These are phyloP conservation scores for Bipolaris cookei DNA, from an alignment of 2,329 filamentous ascomycete genomes.

Conservation along the genomic window DNA sequence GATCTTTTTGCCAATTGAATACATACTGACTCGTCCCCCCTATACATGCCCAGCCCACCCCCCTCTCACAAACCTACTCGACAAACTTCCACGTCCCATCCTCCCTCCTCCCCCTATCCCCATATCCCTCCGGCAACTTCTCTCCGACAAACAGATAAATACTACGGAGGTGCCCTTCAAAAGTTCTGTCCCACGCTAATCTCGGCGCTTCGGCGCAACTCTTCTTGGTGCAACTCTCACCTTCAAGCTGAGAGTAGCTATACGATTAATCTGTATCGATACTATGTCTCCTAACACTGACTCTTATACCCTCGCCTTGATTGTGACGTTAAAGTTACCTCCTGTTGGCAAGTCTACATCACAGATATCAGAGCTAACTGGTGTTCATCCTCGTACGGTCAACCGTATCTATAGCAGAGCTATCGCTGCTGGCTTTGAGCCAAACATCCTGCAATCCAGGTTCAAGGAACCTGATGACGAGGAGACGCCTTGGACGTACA, in stretches of 20 bases:
- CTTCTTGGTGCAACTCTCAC: not conserved
- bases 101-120: conserved; percentile 33
- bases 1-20: not conserved
- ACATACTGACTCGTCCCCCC: too few species aligned
- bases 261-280: not conserved
- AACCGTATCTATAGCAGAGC: conserved; percentile 15
- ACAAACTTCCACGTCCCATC: conserved; percentile 37
- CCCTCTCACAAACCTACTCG: not conserved
- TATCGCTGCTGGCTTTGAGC: conserved; percentile 16
- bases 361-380: conserved; percentile 5
- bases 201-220: too few species aligned
- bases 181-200: too few species aligned
- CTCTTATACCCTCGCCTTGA: conserved; percentile 2
- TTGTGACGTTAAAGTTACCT: too few species aligned
- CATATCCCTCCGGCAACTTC: conserved; percentile 32
- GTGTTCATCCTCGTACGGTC: conserved; percentile 9
- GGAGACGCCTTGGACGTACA: not conserved
- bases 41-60: too few species aligned
- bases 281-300: conserved; percentile 13
- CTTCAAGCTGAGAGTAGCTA: too few species aligned
- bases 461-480: not conserved
- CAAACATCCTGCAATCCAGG: not conserved
- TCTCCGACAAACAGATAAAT: conserved; percentile 43
- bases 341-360: conserved; percentile 7
- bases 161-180: too few species aligned